A percentile compares a stretch with the other conserved stretches of the same genome.
Conservation (phyloP, 495 filamentous ascomycete species). For the Podospora comata region DNA sequence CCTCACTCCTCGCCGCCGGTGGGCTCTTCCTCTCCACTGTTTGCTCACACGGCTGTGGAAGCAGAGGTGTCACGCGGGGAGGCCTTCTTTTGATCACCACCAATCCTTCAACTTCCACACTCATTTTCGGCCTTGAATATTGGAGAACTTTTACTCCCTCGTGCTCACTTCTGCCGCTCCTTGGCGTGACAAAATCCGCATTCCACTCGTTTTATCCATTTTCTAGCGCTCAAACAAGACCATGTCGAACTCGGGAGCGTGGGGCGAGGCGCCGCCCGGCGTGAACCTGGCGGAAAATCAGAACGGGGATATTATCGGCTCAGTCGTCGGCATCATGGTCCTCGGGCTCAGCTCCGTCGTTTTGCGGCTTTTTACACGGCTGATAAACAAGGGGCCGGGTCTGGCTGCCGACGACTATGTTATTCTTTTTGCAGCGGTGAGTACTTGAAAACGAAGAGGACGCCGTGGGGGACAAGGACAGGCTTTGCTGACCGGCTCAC, state of each 20-base stretch:
- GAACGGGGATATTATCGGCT: constrained; percentile 19
- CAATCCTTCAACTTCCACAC: not conserved
- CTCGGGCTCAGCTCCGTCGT: constrained; percentile 19
- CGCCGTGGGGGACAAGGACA: not conserved
- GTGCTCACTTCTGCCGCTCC: not conserved
- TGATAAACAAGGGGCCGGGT: constrained; percentile 19
- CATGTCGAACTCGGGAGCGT: constrained; percentile 22
- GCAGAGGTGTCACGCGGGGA: not conserved
- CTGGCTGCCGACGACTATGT: constrained; percentile 25
- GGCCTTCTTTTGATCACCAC: not conserved
- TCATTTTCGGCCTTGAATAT: not conserved
- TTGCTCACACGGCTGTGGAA: constrained; percentile 3
- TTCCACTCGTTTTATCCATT: not conserved
- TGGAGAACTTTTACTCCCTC: not conserved
- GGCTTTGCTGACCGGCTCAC: constrained; percentile 1
- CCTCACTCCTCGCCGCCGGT: not conserved
- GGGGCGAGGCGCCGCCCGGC: constrained; percentile 18
- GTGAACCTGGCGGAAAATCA: constrained; percentile 24
- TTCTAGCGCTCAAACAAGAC: constrained; percentile 1
- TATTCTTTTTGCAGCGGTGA: constrained; percentile 22
- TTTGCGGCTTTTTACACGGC: constrained; percentile 17
- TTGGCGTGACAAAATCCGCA: not conserved
- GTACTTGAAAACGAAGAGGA: not conserved
- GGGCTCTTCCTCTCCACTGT: not conserved
- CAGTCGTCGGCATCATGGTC: constrained; percentile 24